Base-by-base conservation (phyloP, 192 early-diverging fungal species). In the Phycomyces blakesleeanus region DNA sequence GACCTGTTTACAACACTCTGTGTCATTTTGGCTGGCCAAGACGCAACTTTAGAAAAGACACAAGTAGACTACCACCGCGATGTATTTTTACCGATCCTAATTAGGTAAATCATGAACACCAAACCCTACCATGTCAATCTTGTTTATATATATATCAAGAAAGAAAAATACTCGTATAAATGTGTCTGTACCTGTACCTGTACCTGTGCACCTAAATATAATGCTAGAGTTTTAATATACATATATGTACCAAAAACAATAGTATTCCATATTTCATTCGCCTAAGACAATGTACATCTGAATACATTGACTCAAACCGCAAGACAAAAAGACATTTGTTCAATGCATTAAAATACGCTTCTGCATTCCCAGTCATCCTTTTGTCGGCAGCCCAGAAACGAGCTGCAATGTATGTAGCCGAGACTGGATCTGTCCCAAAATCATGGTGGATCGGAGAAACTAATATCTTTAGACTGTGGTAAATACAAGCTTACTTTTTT, bases 321-420 rank as follows among this genome's bases (percentile, higher is more conserved):
- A 70, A 66, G 15, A 63, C 69, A 7, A 71, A 63, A 37, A 77
- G 92, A n/a, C 95, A 96, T 51, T 59, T 97, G 49, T 86, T 89
- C 61, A 99, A 99, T 72, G 93, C 94, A 0, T 58, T 93, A 29
- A 99, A 99, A 65, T 99, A 99, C 59, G 74, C 85, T 6, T 91
- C 93, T 9, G 84, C 91, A 6, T 78, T 94, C 53, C 92, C 91
- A 0, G 89, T 93, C 49, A 85, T 92, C 54, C 63, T 80, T 6
- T 66, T 84, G 25, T 79, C 81, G 21, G 75, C 79, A 12, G 59
- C 78, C 42, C 83, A 82, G 64, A 79, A 78, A 53, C 67, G 67
- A 15, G 72, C 76, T 6, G 59, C 76, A 24, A 74, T 75, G 26
- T 60, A 63, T 18, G 50, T 79, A 10, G 57, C 64, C 27, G 77